Conservation (phyloP, 2,329 filamentous ascomycete genomes). For the Mycocentrospora acerina region DNA sequence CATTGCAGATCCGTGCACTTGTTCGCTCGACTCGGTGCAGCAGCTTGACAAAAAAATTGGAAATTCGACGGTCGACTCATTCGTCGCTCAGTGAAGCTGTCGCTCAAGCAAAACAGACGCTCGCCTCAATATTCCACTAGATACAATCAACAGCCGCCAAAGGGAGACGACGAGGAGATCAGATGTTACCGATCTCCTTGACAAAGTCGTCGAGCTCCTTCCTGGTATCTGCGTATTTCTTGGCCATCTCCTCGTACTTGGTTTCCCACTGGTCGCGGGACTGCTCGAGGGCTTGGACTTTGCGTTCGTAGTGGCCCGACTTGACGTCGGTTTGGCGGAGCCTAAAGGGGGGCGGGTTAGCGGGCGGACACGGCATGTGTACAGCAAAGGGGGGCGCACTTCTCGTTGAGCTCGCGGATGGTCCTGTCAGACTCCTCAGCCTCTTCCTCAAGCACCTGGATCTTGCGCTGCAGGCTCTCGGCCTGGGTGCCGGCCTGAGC, state of each 20-base stretch:
- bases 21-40: constrained; percentile 21
- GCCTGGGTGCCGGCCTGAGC: constrained; percentile 83
- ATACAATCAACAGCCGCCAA: constrained; percentile 34
- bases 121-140: constrained; percentile 27
- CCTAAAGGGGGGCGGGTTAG: constrained; percentile 54
- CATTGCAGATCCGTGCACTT: constrained; percentile 13
- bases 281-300: constrained; percentile 93
- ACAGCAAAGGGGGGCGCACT: constrained; percentile 64
- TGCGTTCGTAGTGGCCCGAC: constrained; percentile 98
- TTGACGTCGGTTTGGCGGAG: constrained; percentile 99
- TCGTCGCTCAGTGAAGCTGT: too few relatives aligned
- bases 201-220: constrained; percentile 92
- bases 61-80: constrained; percentile 10
- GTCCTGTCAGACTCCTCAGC: constrained; percentile 96
- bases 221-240: constrained; percentile 81
- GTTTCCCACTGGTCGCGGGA: constrained; percentile 91
- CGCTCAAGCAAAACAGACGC: too few relatives aligned
- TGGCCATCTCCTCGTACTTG: constrained; percentile 97
- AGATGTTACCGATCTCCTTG: constrained; percentile 90
- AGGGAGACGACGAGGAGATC: constrained; percentile 43
- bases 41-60: constrained; percentile 7
- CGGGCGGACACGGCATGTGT: constrained; percentile 4
- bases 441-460: constrained; percentile 97
- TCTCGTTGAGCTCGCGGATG: constrained; percentile 95
- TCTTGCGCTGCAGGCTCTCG: constrained; percentile 85